phyloP scores from a whole-genome alignment of 805 yeast genomes.

The Jamesozyma spencerorum region DNA sequence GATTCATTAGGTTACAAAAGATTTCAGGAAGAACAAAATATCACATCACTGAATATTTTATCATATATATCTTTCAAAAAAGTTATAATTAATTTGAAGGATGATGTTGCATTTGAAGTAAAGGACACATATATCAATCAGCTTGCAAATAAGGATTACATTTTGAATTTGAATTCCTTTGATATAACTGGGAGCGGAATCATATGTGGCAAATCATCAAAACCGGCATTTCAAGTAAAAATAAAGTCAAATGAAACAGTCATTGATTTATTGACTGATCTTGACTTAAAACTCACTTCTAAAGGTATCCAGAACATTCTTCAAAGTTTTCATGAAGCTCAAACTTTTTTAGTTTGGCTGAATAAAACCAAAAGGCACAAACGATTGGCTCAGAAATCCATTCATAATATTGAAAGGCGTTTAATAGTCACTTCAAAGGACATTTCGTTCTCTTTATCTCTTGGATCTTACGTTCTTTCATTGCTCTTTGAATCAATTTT shows the following conservation, averaged over 20 bases:
- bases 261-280: background rate
- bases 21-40: slow-evolving; percentile 19
- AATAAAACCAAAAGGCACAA: background rate
- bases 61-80: slow-evolving; percentile 10
- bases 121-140: slow-evolving; percentile 6
- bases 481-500: slow-evolving; percentile 5
- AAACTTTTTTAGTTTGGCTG: too few species aligned
- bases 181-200: background rate
- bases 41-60: slow-evolving; percentile 6
- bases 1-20: slow-evolving; percentile 12
- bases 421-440: background rate
- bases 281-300: background rate
- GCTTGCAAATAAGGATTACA: slow-evolving; percentile 4
- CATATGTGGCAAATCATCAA: background rate
- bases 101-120: background rate
- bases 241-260: background rate
- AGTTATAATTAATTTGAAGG: background rate
- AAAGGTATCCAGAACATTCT: too few species aligned
- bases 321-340: too few species aligned
- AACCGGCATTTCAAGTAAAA: background rate
- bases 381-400: background rate
- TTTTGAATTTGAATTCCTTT: slow-evolving; percentile 3
- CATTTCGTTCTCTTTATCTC: slow-evolving; percentile 2
- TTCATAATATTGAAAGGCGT: background rate
- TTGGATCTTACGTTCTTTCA: slow-evolving; percentile 1